Conservation (phyloP, 1,284 basidiomycete genomes). For the Apiotrichum gracile region DNA sequence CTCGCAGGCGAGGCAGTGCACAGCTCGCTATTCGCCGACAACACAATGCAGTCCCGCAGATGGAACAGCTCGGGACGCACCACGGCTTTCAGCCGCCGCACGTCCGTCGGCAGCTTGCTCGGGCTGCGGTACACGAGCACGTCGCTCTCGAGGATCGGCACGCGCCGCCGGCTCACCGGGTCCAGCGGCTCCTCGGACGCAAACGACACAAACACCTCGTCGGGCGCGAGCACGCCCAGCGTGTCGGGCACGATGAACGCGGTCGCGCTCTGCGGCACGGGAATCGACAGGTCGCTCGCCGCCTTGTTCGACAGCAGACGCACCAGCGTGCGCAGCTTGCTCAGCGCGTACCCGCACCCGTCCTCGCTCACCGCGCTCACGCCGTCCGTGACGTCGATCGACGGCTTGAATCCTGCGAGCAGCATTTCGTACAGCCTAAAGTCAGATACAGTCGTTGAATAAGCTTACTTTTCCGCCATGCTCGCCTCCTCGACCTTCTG, state of each 20-base stretch:
- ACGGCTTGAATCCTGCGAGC: constrained; percentile 20
- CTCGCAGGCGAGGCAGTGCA: constrained; percentile 35
- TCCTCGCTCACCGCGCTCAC: too few species aligned
- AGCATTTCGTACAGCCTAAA: constrained; percentile 6
- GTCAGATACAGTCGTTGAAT: background rate
- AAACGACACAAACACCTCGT: constrained; percentile 33
- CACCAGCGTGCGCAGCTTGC: constrained; percentile 27
- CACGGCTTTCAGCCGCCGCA: constrained; percentile 31
- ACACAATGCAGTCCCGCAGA: constrained; percentile 34
- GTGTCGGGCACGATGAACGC: constrained; percentile 40
- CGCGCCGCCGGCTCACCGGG: constrained; percentile 15
- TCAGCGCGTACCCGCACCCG: constrained; percentile 12
- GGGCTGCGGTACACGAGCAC: constrained; percentile 31
- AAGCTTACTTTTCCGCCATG: constrained; percentile 28
- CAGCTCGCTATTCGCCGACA: constrained; percentile 25
- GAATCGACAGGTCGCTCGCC: constrained; percentile 24
- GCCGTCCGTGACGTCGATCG: background rate
- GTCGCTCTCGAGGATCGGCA: constrained; percentile 24
- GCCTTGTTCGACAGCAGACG: constrained; percentile 12
- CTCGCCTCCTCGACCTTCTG: background rate
- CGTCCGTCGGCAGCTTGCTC: constrained; percentile 40
- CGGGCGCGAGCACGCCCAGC: constrained; percentile 22
- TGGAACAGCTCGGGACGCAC: constrained; percentile 29
- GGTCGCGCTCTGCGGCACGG: constrained; percentile 24
- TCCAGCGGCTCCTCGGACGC: constrained; percentile 19